A percentile compares a stretch with the other conserved stretches of the same genome.
These are phyloP conservation scores for Selaginella tamariscina DNA, from an alignment of 75 land plant species.

Conservation along the genomic window DNA sequence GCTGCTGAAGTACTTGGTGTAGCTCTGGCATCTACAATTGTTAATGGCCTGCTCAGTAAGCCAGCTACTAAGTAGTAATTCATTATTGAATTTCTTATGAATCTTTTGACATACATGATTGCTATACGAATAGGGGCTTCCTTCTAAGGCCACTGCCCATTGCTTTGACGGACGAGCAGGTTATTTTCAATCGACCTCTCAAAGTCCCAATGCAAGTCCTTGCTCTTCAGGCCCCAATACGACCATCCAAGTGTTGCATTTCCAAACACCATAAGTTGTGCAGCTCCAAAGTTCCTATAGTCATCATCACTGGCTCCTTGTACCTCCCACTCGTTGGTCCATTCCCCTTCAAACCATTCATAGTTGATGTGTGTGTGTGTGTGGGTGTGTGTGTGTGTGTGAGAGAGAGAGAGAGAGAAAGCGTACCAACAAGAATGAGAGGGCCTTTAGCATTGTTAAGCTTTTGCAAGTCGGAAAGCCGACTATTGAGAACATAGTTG, in stretches of 20 bases:
- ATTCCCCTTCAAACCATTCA: not conserved
- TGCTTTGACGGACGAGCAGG: not conserved
- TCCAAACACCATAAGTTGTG: conserved; percentile 3
- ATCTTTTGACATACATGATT: no score
- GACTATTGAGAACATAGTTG: not conserved
- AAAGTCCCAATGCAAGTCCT: conserved; percentile 3
- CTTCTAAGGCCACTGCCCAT: conserved; percentile 5
- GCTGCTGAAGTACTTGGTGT: not conserved
- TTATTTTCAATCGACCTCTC: not conserved
- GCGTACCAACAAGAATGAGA: conserved; percentile 46
- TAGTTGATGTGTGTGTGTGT: not conserved
- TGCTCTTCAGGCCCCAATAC: not conserved
- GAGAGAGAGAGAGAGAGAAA: not conserved
- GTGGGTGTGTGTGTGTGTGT: not conserved
- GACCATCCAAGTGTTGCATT: conserved; percentile 7
- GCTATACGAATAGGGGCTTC: no score
- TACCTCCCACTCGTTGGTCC: conserved; percentile 5
- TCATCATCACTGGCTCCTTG: not conserved
- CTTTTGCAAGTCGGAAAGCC: conserved; percentile 16
- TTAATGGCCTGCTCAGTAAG: not conserved
- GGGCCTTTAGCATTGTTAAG: conserved; percentile 50
- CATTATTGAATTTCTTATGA: no score
- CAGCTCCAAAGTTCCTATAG: not conserved
- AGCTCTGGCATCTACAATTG: not conserved
- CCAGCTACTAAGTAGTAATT: no score